Base-by-base conservation (phyloP, 179 eudicot genomes). In the Nepenthes alata region DNA sequence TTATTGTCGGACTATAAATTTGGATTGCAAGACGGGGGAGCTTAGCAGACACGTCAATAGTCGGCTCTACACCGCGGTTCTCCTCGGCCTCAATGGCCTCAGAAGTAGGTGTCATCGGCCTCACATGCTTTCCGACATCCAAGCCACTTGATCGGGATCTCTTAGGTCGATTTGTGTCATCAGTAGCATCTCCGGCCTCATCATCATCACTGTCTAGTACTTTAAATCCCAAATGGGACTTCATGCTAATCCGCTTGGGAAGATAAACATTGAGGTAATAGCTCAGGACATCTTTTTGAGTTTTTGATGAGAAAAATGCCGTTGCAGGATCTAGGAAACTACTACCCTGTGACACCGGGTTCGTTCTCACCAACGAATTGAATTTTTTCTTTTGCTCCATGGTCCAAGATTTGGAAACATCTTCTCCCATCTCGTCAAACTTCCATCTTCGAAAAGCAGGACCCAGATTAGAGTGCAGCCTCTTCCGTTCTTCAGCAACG, bases 341-440 rank as follows among this genome's bases (percentile, higher is more conserved):
- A 51, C 73, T 75, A 73, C 68, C 84, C 58, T 73, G 55, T 2
- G 83, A 78, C 5, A 67, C 61, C n/a, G 83, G 80, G 64, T 82
- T 83, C 55, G 35, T 59, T 55, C 73, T 81, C 54, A 83, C 84
- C 39, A 81, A 52, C 11, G 8, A 6, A 3, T 65, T 76, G 36
- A 85, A 84, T 44, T 59, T 81, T 69, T 70, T 56, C 62, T 75
- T 74, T 63, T 88, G 83, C 63, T 69, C 69, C 15, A 61, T 39
- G 11, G 67, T 60, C 96, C 95, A 86, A 0, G 70, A 54, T 70
- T 70, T 75, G 37, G 81, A 75, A 50, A 74, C 85, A 3, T 74
- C 78, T 53, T 80, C 83, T 39, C 96, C 96, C 83, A 84, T 84
- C 75, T 77, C 79, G 51, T 84, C 74, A 38, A 89, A 79, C 58